These are phyloP conservation scores for Pythium phragmitis DNA, from an alignment of 352 stramenopile genomes.

Conservation along the genomic window DNA sequence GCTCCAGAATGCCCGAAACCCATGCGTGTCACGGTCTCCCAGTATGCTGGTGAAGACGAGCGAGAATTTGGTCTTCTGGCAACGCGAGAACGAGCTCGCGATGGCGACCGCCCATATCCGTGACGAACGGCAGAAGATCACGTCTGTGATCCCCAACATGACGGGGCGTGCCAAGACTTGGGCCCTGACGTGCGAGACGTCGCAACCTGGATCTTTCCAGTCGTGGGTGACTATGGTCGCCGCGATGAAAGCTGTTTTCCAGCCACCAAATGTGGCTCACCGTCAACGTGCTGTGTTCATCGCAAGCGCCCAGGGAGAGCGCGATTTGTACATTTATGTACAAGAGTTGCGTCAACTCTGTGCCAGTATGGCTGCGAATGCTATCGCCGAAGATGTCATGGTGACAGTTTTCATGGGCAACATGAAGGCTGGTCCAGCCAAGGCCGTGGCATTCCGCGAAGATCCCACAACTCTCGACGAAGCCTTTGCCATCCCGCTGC, in stretches of 20 bases:
- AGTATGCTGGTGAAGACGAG: conserved; percentile 1
- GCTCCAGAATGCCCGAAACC: not conserved
- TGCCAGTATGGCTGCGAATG: conserved; percentile 7
- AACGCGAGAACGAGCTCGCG: conserved; percentile 25
- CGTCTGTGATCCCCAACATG: conserved; percentile 22
- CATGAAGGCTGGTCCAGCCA: conserved; percentile 1
- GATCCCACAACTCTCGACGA: not conserved
- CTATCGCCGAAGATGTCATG: conserved; percentile 1
- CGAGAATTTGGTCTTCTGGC: conserved; percentile 25
- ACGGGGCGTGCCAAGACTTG: conserved; percentile 24
- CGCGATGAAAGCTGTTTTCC: conserved; percentile 18
- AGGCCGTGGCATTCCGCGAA: conserved; percentile 3
- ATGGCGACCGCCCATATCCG: conserved; percentile 13
- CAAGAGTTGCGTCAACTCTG: conserved; percentile 25
- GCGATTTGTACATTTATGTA: conserved; percentile 17
- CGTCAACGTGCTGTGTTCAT: conserved; percentile 25
- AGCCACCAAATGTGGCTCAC: conserved; percentile 26
- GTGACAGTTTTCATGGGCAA: conserved; percentile 13
- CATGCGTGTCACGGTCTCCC: not conserved
- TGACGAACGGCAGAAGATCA: conserved; percentile 19
- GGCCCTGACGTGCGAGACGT: conserved; percentile 9
- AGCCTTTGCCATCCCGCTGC: conserved; percentile 4
- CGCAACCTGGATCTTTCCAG: conserved; percentile 19
- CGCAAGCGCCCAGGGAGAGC: conserved; percentile 22
- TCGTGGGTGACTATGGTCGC: conserved; percentile 1